These are phyloP conservation scores for Cadophora luteo-olivacea DNA, from an alignment of 2,329 filamentous ascomycete genomes.

Conservation along the genomic window DNA sequence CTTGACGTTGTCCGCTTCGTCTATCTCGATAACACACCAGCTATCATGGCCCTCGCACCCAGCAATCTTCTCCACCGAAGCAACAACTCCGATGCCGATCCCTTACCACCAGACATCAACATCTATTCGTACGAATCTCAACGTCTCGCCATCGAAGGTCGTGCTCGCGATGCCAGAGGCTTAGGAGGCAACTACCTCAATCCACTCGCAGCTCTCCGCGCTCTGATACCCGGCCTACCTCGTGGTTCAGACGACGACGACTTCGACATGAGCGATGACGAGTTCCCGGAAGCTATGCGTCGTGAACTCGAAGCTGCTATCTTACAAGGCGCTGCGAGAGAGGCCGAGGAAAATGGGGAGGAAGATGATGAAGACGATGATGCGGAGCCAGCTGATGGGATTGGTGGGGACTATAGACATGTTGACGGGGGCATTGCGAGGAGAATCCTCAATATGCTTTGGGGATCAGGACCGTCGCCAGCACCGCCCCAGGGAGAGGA, in stretches of 20 bases:
- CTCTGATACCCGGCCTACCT: neutral
- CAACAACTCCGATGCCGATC: conserved; percentile 46
- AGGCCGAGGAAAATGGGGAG: conserved; percentile 13
- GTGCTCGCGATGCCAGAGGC: conserved; percentile 7
- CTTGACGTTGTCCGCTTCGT: conserved; percentile 44
- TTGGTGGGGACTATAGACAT: conserved; percentile 15
- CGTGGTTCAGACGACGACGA: conserved; percentile 23
- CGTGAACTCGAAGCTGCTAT: conserved; percentile 13
- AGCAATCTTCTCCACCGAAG: conserved; percentile 39
- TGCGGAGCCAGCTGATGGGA: conserved; percentile 22
- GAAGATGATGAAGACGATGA: conserved; percentile 22
- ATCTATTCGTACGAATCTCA: conserved; percentile 42
- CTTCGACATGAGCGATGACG: conserved; percentile 12
- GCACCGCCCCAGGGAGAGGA: conserved; percentile 6
- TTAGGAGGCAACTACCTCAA: conserved; percentile 30
- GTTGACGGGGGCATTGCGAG: conserved; percentile 28
- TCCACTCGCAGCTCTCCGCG: conserved; percentile 40
- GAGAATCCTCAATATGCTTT: conserved; percentile 36
- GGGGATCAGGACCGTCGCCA: conserved; percentile 23
- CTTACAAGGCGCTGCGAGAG: neutral
- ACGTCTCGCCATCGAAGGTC: conserved; percentile 24
- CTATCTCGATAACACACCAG: conserved; percentile 44
- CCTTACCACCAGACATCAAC: conserved; percentile 44
- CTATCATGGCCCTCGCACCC: conserved; percentile 43
- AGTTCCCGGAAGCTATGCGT: conserved; percentile 3